Conservation (phyloP, 495 filamentous ascomycete genomes). For the Thermochaetoides thermophila region DNA sequence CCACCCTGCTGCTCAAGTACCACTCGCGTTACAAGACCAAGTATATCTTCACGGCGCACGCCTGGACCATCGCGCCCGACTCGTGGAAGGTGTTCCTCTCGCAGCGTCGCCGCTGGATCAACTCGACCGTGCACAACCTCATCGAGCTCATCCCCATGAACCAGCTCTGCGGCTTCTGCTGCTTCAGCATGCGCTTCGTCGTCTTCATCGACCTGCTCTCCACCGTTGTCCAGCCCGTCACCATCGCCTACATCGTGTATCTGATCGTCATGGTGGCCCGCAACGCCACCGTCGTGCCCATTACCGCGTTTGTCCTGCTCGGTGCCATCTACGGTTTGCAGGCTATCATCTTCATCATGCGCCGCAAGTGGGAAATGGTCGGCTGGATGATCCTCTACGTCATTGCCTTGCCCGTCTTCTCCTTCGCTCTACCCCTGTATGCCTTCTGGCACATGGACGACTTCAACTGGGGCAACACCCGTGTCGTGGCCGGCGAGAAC, state of each 20-base stretch:
- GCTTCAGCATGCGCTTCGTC: conserved; percentile 98
- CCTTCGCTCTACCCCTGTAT: conserved; percentile 81
- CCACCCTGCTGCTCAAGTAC: conserved; percentile 83
- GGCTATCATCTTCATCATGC: conserved; percentile 89
- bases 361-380: conserved; percentile 97
- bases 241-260: conserved; percentile 81
- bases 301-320: conserved; percentile 77
- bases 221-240: conserved; percentile 85
- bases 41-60: conserved; percentile 82
- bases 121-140: conserved; percentile 96
- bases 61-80: conserved; percentile 92
- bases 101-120: conserved; percentile 98
- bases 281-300: conserved; percentile 49
- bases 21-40: conserved; percentile 95
- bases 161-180: conserved; percentile 97
- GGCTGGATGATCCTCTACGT: conserved; percentile 98
- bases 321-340: conserved; percentile 94
- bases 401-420: conserved; percentile 80
- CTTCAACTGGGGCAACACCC: conserved; percentile 95
- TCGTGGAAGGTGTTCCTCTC: conserved; percentile 89
- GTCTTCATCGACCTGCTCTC: conserved; percentile 89
- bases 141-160: conserved; percentile 86
- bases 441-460: conserved; percentile 99
- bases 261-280: conserved; percentile 58
- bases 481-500: conserved; percentile 91